Evolutionary conservation across 2,329 filamentous ascomycete species (phyloP), one percentile per base, ranked within the genome.

Genomic region (Trichoderma gracile): DNA sequence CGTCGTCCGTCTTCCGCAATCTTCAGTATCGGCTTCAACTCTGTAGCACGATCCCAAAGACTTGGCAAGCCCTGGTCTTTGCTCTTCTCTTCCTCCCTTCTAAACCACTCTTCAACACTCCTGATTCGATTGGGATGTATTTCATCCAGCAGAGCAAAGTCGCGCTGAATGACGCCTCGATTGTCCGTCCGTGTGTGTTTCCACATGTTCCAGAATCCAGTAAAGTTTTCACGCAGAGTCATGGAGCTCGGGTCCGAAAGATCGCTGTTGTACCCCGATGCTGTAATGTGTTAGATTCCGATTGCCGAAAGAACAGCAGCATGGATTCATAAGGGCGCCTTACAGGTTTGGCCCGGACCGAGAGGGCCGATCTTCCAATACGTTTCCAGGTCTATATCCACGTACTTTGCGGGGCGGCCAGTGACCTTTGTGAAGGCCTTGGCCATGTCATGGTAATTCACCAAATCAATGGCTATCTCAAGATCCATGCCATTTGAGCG

Each of bases 141-240:
- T 71, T 81, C 76, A 68, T 85, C 82, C 47, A 86, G 70, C 19
- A 84, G 66, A 15, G 68, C 72, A 68, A 83, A 84, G 68, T 85
- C 78, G 56, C 81, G 75, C 65, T 71, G 70, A 1, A 83, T 67
- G 5, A 84, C 67, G 0, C 78, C 79, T 30, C 71, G 69, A 60
- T 81, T 80, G 4, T n/a, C 47, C 0, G 73, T 75, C 0, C 76
- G 77, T 1, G 78, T 78, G 61, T 77, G 60, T 52, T 73, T 76
- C 74, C 77, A 85, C 59, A 79, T 65, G 63, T 77, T 80, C 79
- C 81, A 85, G 67, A 81, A 84, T 0, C 77, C 81, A 0, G 77
- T 78, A 67, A 85, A 85, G 67, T 84, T 85, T 52, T 81, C 70
- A 40, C 72, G 71, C 5, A 80, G 63, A 1, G 70, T 81, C 76